phyloP scores from a whole-genome alignment of 495 filamentous ascomycete genomes.

The Bathelium albidoporum region DNA sequence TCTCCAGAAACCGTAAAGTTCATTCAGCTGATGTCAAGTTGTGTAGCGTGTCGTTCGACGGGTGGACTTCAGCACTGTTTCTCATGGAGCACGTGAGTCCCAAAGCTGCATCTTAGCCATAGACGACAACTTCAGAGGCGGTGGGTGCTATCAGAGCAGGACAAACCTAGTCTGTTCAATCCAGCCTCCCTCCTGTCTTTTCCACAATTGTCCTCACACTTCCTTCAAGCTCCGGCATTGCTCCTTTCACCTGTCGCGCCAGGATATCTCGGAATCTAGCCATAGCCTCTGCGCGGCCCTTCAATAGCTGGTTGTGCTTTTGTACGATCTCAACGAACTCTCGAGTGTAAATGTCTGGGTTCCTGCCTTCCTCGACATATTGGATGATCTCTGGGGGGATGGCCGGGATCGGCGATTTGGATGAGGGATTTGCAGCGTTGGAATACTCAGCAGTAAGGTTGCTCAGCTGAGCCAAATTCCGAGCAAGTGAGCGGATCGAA shows the following conservation, averaged over 20 bases:
- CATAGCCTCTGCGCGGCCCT: conserved; percentile 78
- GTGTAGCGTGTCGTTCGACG: not conserved
- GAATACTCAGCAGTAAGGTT: conserved; percentile 32
- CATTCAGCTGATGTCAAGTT: not conserved
- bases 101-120: not conserved
- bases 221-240: conserved; percentile 62
- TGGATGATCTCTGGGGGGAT: conserved; percentile 84
- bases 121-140: conserved; percentile 2
- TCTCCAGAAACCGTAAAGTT: not conserved
- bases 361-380: conserved; percentile 87
- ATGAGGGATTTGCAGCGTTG: conserved; percentile 19
- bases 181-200: conserved; percentile 33
- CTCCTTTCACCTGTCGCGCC: conserved; percentile 65
- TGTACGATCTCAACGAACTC: conserved; percentile 92
- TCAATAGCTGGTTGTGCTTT: conserved; percentile 70
- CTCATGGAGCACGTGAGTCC: not conserved
- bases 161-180: not conserved
- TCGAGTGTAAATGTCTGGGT: conserved; percentile 96
- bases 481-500: conserved; percentile 44
- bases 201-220: conserved; percentile 57
- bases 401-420: conserved; percentile 25
- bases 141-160: not conserved
- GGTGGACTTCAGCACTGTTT: not conserved
- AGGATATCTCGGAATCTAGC: conserved; percentile 68
- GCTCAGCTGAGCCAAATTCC: not conserved